Percentiles rank a stretch among this genome's conserved stretches.
Conservation (phyloP, 768 basidiomycete genomes). For the Crepidotus variabilis region DNA sequence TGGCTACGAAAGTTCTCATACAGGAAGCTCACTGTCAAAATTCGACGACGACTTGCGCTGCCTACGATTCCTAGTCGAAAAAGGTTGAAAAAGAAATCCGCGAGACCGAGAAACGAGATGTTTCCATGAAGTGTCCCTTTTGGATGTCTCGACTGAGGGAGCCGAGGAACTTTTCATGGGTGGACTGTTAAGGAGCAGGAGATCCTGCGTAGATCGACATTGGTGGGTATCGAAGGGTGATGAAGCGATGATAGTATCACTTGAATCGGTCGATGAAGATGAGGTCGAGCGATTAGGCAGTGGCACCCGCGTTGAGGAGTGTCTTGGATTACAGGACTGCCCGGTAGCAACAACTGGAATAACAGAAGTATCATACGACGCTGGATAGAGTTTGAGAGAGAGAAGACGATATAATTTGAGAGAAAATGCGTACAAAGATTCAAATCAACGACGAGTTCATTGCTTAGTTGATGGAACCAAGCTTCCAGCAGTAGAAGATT, state of each 20-base stretch:
- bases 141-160: background rate
- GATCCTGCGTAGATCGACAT: background rate
- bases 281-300: background rate
- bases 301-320: background rate
- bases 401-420: background rate
- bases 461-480: background rate
- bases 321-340: background rate
- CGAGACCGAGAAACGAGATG: background rate
- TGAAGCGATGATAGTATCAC: background rate
- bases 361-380: background rate
- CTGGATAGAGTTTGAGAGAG: background rate
- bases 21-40: background rate
- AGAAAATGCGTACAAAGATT: background rate
- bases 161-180: background rate
- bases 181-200: background rate
- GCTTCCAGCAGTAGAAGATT: background rate
- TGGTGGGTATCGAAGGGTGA: background rate
- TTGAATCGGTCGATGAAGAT: background rate
- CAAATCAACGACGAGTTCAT: background rate
- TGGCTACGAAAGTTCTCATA: background rate
- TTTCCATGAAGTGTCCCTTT: background rate
- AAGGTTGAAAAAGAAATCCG: background rate
- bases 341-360: background rate
- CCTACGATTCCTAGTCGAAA: background rate
- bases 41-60: background rate